These are phyloP conservation scores for Salvia splendens DNA, from an alignment of 257 asterid genomes.

Conservation along the genomic window DNA sequence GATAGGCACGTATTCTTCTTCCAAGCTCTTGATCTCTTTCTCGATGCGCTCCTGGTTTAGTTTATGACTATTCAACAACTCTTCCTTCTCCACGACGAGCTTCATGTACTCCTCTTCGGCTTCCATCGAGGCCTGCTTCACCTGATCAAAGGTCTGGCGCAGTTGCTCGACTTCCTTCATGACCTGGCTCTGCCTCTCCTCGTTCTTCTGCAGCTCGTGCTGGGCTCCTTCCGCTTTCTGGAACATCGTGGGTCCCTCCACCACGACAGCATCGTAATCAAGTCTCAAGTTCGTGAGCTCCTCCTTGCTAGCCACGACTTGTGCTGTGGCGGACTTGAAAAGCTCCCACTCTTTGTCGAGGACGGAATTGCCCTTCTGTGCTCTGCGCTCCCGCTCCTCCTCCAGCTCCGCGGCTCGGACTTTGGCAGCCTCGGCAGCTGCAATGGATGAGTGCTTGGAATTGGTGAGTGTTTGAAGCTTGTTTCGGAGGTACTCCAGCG, in stretches of 20 bases:
- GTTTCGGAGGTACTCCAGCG: conserved; percentile 62
- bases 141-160: conserved; percentile 43
- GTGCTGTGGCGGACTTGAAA: conserved; percentile 55
- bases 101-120: conserved; percentile 54
- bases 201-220: conserved; percentile 31
- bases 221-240: conserved; percentile 68
- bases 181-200: conserved; percentile 41
- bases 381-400: conserved; percentile 34
- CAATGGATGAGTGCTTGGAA: conserved; percentile 66
- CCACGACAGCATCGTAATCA: conserved; percentile 55
- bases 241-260: conserved; percentile 46
- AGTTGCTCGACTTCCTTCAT: conserved; percentile 49
- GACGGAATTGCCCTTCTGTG: conserved; percentile 37
- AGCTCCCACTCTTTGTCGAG: conserved; percentile 57
- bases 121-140: conserved; percentile 43
- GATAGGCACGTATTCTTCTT: conserved; percentile 41
- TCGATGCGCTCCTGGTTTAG: conserved; percentile 47
- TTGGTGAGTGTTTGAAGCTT: conserved; percentile 61
- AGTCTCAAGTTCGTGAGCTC: conserved; percentile 56
- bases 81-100: conserved; percentile 51
- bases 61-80: conserved; percentile 36
- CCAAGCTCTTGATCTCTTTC: conserved; percentile 41
- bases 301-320: conserved; percentile 54
- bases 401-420: conserved; percentile 50
- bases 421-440: conserved; percentile 54